Evolutionary conservation across 371 early-diverging fungal species (phyloP).

Genomic region (Fennellomyces sp.): DNA sequence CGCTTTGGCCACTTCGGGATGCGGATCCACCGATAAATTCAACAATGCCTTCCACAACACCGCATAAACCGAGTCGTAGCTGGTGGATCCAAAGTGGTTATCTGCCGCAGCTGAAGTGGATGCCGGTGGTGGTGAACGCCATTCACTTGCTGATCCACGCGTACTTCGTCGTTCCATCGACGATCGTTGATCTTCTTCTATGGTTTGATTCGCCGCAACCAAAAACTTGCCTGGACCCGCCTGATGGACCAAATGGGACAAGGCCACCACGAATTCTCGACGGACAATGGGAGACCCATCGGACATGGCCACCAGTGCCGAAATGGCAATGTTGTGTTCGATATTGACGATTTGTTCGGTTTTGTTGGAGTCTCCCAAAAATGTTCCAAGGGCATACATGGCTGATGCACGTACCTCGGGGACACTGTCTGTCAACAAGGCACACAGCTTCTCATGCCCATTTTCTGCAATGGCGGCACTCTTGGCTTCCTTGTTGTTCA

Average conservation of each 20-base stretch:
- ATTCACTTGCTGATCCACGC: slow-evolving; percentile 5
- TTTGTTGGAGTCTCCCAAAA: slow-evolving; percentile 77
- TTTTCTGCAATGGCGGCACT: slow-evolving; percentile 69
- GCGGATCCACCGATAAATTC: slow-evolving; percentile 79
- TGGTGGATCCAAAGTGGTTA: slow-evolving; percentile 39
- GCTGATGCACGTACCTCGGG: slow-evolving; percentile 90
- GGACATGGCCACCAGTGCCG: slow-evolving; percentile 62
- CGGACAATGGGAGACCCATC: slow-evolving; percentile 88
- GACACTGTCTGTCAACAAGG: slow-evolving; percentile 68
- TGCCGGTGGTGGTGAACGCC: not conserved
- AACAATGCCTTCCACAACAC: slow-evolving; percentile 81
- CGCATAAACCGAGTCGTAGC: slow-evolving; percentile 60
- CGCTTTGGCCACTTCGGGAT: slow-evolving; percentile 66
- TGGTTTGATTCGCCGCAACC: slow-evolving; percentile 64
- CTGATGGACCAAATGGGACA: slow-evolving; percentile 70
- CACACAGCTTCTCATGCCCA: slow-evolving; percentile 70
- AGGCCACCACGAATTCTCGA: slow-evolving; percentile 74
- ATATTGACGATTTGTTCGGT: slow-evolving; percentile 72
- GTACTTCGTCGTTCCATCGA: slow-evolving; percentile 25
- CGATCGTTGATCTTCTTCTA: slow-evolving; percentile 59
- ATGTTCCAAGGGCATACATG: slow-evolving; percentile 76
- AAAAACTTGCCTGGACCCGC: slow-evolving; percentile 64
- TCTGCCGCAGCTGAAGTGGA: slow-evolving; percentile 5
- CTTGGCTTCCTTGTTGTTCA: slow-evolving; percentile 77
- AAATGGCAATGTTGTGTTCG: slow-evolving; percentile 70